Evolutionary conservation across 2,329 filamentous ascomycete species (phyloP), one percentile per base, ranked within the genome.

Genomic region (Clonostachys rhizophaga): DNA sequence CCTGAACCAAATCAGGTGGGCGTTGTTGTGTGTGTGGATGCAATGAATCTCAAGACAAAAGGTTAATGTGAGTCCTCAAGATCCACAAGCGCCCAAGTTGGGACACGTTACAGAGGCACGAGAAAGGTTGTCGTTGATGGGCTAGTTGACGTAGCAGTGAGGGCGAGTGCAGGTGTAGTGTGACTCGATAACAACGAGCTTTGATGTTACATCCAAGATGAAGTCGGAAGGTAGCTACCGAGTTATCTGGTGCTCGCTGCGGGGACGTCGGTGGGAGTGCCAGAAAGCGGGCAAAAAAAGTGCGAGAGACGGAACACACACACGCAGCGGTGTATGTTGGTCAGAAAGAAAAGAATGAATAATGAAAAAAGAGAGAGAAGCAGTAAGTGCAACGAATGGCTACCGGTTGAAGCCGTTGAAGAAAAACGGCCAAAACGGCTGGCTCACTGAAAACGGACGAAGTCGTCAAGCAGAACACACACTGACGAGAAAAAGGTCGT

Each of bases 221-320:
- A 50, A 52, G 47, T 44, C 47, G 50, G 50, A 52, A 50, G 50
- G 50, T 52, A 47, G 47, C 47, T 49, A 49, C 50, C 50, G 50
- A 52, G 45, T 37, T 45, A 43, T 30, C 24, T 30, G 24, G 24
- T 8, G 24, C 24, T 30, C 24, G 24, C 8, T 30, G 24, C 24
- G 24, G 24, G 24, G 24, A 30, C 24, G 24, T 24, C 24, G 24
- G 24, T 30, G 9, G 24, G 9, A 30, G 24, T 9, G 24, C 24
- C 9, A 30, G 24, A 30, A 30, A 30, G 24, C 24, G 24, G 24
- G 24, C 24, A 30, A 30, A 30, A 30, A 30, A 30, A 9, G 24
- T 30, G 24, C 24, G 24, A 30, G 24, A 30, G 24, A 30, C 24
- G 24, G 24, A 30, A 30, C 24, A 30, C 24, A 30, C 24, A 30